Percentiles rank a stretch among this genome's conserved stretches.
Conservation (phyloP, 495 filamentous ascomycete species). For the Podospora fimiseda region DNA sequence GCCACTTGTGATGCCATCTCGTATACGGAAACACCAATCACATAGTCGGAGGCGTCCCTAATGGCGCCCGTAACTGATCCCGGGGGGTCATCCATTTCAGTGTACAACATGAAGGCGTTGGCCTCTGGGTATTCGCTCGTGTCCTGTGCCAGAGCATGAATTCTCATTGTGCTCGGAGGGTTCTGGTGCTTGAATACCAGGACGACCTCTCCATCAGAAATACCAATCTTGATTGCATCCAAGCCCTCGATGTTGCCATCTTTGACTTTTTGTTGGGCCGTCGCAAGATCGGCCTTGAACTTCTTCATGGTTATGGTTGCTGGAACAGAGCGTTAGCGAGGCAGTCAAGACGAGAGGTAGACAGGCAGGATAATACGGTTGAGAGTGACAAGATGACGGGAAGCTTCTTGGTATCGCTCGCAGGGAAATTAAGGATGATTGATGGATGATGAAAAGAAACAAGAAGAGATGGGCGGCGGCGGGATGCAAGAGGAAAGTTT, state of each 20-base stretch:
- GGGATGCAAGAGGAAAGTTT: too few relatives aligned
- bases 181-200: constrained; percentile 19
- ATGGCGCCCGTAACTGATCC: constrained; percentile 7
- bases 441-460: too few relatives aligned
- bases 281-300: constrained; percentile 30
- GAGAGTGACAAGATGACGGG: too few relatives aligned
- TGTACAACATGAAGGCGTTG: constrained; percentile 57
- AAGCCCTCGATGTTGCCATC: constrained; percentile 20
- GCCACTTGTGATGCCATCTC: constrained; percentile 41
- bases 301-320: constrained; percentile 26
- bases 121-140: constrained; percentile 57
- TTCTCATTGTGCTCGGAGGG: constrained; percentile 13
- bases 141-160: constrained; percentile 34
- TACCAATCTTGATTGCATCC: constrained; percentile 10
- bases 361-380: too few relatives aligned
- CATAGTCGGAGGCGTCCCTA: constrained; percentile 10
- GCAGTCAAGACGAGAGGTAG: too few relatives aligned
- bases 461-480: too few relatives aligned
- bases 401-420: too few relatives aligned
- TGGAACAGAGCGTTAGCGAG: too few relatives aligned
- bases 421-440: too few relatives aligned
- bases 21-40: constrained; percentile 37
- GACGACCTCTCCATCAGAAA: constrained; percentile 26
- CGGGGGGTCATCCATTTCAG: constrained; percentile 42
- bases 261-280: constrained; percentile 20